These are phyloP conservation scores for Solanum medicagineum DNA, from an alignment of 257 asterid species.

Conservation along the genomic window DNA sequence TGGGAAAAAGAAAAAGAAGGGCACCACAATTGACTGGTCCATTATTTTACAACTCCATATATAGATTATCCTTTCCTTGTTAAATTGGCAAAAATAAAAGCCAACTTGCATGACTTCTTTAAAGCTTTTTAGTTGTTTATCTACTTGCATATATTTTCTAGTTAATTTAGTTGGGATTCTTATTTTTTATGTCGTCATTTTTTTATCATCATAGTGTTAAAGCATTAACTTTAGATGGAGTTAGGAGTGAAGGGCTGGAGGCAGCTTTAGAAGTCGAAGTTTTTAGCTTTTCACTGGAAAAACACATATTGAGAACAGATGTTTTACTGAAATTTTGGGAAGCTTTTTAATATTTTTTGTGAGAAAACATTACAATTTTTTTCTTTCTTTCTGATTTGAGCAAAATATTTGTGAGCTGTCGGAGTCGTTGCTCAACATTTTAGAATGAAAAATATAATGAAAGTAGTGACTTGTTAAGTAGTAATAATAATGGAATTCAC, in stretches of 20 bases:
- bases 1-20: neutral
- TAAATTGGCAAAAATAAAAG: neutral
- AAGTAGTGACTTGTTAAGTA: too few species aligned
- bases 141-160: neutral
- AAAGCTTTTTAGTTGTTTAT: neutral
- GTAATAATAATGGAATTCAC: too few species aligned
- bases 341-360: too few species aligned
- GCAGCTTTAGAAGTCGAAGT: neutral
- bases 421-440: too few species aligned
- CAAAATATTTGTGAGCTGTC: too few species aligned
- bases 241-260: neutral
- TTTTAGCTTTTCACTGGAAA: too few species aligned
- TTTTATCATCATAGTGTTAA: neutral
- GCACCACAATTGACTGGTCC: neutral
- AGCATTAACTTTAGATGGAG: neutral
- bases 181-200: neutral
- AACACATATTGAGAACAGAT: too few species aligned
- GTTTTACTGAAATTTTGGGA: too few species aligned
- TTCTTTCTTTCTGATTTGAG: too few species aligned
- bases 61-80: neutral
- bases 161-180: neutral
- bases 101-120: neutral
- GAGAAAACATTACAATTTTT: too few species aligned
- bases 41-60: neutral
- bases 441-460: too few species aligned